Base-by-base conservation (phyloP, 2,329 filamentous ascomycete species). In the Xylaria digitata region DNA sequence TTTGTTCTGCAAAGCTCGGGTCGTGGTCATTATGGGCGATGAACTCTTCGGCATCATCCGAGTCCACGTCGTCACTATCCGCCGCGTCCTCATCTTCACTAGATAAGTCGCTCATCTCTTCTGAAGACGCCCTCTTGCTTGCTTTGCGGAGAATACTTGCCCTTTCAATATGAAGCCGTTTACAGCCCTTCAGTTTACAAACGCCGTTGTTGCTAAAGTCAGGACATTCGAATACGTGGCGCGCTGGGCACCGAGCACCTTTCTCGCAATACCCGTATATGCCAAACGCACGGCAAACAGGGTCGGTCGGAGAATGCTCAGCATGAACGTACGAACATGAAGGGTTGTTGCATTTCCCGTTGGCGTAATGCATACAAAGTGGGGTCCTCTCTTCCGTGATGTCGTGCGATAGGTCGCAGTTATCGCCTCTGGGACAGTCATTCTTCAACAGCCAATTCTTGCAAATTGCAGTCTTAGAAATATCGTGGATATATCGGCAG, bases 151-250 rank as follows among this genome's bases (percentile, higher is more conserved):
- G 85, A 77, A 90, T 84, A 83, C 92, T 94, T 77, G 94, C 94
- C 80, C 92, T 90, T 82, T 96, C 92, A 78, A 95, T 89, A 81
- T 99, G 96, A 66, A 89, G 91, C 61, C 97, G 86, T 78, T 91
- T 92, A 84, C 95, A 98, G 72, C 90, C 89, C 80, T 90, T 89
- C 78, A 87, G 89, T 78, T 89, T 89, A 87, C 96, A 99, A 69
- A 85, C 84, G 75, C 95, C 95, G 67, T 88, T 93, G 81, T 97
- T 97, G 86, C 93, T 92, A 83, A 96, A 97, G 78, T 97, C 92
- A 69, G 96, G 95, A 80, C 96, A 98, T 80, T 98, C 95, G 81
- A 91, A 91, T 65, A 95, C 91, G 82, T 99, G 96, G 68, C 94
- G 91, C 70, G 96, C 89, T 67, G 87, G 81, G 80, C 96, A 98